A percentile compares a stretch with the other conserved stretches of the same genome.
These are phyloP conservation scores for Cubamyces sp. DNA, from an alignment of 768 basidiomycete species.

Conservation along the genomic window DNA sequence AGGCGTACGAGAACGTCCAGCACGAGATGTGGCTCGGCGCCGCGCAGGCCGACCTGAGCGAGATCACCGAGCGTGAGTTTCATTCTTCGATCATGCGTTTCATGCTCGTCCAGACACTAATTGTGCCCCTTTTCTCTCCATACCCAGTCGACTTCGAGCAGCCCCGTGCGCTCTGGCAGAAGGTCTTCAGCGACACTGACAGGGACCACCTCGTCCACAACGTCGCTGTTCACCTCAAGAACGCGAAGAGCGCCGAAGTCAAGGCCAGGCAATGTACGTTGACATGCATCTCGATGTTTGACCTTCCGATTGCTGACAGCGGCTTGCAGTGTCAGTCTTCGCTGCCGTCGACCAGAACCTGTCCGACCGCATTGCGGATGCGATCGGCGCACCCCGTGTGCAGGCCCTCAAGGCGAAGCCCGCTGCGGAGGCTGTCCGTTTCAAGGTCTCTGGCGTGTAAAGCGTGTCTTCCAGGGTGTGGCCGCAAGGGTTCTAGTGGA, in stretches of 20 bases:
- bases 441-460: constrained; percentile 37
- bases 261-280: constrained; percentile 69
- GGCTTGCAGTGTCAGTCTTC: constrained; percentile 68
- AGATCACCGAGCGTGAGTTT: constrained; percentile 78
- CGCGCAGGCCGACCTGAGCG: constrained; percentile 69
- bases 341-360: constrained; percentile 77
- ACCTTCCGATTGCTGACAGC: background rate
- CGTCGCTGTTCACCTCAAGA: constrained; percentile 62
- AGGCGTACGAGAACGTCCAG: constrained; percentile 43
- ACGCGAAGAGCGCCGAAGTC: constrained; percentile 62
- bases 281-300: background rate
- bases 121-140: background rate
- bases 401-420: constrained; percentile 63
- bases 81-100: background rate
- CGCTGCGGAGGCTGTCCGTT: constrained; percentile 58
- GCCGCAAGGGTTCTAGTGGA: background rate
- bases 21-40: constrained; percentile 81
- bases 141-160: constrained; percentile 81
- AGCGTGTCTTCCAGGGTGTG: no score
- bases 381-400: constrained; percentile 62
- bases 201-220: constrained; percentile 69
- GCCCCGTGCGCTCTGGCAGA: constrained; percentile 68
- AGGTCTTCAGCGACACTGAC: constrained; percentile 66
- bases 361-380: constrained; percentile 78
- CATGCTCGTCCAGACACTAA: background rate